phyloP scores from a whole-genome alignment of 1,284 basidiomycete species.

The Ustilago curta region DNA sequence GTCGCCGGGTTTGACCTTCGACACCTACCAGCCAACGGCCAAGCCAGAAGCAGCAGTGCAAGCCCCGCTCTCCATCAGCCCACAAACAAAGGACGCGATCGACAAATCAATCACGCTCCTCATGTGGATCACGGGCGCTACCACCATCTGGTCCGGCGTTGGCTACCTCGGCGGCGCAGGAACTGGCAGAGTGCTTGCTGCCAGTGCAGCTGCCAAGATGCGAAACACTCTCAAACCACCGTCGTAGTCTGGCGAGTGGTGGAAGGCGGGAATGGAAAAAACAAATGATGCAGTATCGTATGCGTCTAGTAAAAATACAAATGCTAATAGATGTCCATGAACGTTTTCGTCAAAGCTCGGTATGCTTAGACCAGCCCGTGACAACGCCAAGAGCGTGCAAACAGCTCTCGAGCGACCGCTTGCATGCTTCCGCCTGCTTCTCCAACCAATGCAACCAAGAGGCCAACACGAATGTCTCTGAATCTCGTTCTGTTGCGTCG shows the following conservation, averaged over 20 bases:
- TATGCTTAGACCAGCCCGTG: conserved; percentile 18
- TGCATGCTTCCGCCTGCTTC: conserved; percentile 20
- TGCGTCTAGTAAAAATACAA: conserved; percentile 17
- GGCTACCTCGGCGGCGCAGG: conserved; percentile 76
- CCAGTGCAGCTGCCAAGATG: conserved; percentile 8
- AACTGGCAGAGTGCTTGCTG: conserved; percentile 26
- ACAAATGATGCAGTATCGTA: conserved; percentile 5
- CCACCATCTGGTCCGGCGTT: conserved; percentile 90
- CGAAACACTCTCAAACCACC: conserved; percentile 2
- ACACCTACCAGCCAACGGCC: not conserved
- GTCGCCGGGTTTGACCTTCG: conserved; percentile 17
- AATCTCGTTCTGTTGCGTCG: not conserved
- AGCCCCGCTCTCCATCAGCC: not conserved
- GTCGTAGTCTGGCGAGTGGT: not conserved
- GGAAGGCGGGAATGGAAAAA: too few species aligned
- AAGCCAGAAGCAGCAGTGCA: not conserved
- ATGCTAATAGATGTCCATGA: conserved; percentile 6
- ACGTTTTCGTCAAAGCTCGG: conserved; percentile 18
- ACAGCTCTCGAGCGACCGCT: conserved; percentile 26
- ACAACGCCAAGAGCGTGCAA: conserved; percentile 30
- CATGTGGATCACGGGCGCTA: conserved; percentile 86
- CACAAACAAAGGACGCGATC: conserved; percentile 15
- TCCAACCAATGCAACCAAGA: conserved; percentile 25
- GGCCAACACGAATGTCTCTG: not conserved
- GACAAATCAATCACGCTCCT: conserved; percentile 60